Base-by-base conservation (phyloP, 2,329 filamentous ascomycete species). In the Venturia pyrina region DNA sequence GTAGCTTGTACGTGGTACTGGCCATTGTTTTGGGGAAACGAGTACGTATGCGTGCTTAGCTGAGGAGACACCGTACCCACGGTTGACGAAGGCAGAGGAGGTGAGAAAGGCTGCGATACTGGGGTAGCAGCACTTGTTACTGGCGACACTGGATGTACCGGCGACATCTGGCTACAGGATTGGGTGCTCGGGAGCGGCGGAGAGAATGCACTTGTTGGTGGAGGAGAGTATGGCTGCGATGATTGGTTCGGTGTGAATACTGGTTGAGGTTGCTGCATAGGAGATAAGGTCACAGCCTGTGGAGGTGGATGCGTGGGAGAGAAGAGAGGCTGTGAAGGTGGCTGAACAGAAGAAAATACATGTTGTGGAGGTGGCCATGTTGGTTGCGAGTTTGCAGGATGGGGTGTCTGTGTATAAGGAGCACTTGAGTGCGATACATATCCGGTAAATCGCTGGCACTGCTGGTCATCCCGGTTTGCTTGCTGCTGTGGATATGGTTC, bases 101-200 rank as follows among this genome's bases (percentile, higher is more conserved):
- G 37, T 7, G 60, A 62, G 28, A 62, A 62, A 8, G 60, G 19
- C 60, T 57, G 53, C 17, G 53, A 57, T 57, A 28, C 53, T n/a
- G 37, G 60, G 19, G 19, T 44, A 3, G 60, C 21, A 44, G 37
- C 34, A 37, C 5, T 32, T 19, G n/a, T 32, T 10, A 44, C 7
- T n/a, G 60, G 40, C 5, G 60, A 62, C 24, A 62, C 40, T 6
- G 60, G 44, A 15, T 40, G 60, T 5, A 43, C 37, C 28, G 60
- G 40, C 17, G 37, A 37, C 2, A 37, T 62, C n/a, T 28, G 60
- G 21, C n/a, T 28, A n/a, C 13, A 40, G 5, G 60, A 17, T 15
- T 44, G 60, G 2, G 17, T 13, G n/a, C 21, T 43, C 17, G 60
- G 40, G 40, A 40, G 40, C 15, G 60, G 60, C n/a, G 60, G 60